Evolutionary conservation across 2,329 filamentous ascomycete species (phyloP).

Genomic region (Blumeriella jaapii): DNA sequence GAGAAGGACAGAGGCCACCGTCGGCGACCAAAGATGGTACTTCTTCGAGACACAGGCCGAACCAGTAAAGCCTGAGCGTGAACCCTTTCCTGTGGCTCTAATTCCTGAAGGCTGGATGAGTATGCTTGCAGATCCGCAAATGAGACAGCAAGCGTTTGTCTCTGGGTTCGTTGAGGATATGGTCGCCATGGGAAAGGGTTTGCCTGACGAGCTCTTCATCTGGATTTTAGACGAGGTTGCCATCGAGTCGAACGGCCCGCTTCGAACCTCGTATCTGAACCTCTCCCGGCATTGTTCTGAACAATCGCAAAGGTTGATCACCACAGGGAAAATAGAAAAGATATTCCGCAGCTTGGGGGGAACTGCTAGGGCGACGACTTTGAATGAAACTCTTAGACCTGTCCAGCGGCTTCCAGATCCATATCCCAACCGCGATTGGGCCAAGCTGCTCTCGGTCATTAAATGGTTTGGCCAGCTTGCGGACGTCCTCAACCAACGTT

Average conservation of each 20-base stretch:
- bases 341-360: slow-evolving; percentile 51
- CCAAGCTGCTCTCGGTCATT: slow-evolving; percentile 17
- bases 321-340: slow-evolving; percentile 33
- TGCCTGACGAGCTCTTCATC: slow-evolving; percentile 53
- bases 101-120: slow-evolving; percentile 17
- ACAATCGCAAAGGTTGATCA: slow-evolving; percentile 35
- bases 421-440: slow-evolving; percentile 23
- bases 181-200: slow-evolving; percentile 30
- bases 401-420: slow-evolving; percentile 10
- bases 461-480: slow-evolving; percentile 3
- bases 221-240: slow-evolving; percentile 56
- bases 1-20: slow-evolving; percentile 46
- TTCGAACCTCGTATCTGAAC: slow-evolving; percentile 49
- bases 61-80: slow-evolving; percentile 9
- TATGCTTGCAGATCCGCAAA: slow-evolving; percentile 34
- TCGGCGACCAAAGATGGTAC: slow-evolving; percentile 40
- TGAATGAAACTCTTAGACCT: slow-evolving; percentile 16
- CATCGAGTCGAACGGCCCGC: slow-evolving; percentile 39
- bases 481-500: neutral
- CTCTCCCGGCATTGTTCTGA: slow-evolving; percentile 35
- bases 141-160: slow-evolving; percentile 46
- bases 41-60: slow-evolving; percentile 37
- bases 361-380: slow-evolving; percentile 32
- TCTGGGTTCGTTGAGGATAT: slow-evolving; percentile 51
- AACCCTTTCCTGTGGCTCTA: slow-evolving; percentile 18